A percentile compares a stretch with the other conserved stretches of the same genome.
Evolutionary conservation across 148 eudicot genomes (phyloP).

Genomic region (Rhododendron ovatum): DNA sequence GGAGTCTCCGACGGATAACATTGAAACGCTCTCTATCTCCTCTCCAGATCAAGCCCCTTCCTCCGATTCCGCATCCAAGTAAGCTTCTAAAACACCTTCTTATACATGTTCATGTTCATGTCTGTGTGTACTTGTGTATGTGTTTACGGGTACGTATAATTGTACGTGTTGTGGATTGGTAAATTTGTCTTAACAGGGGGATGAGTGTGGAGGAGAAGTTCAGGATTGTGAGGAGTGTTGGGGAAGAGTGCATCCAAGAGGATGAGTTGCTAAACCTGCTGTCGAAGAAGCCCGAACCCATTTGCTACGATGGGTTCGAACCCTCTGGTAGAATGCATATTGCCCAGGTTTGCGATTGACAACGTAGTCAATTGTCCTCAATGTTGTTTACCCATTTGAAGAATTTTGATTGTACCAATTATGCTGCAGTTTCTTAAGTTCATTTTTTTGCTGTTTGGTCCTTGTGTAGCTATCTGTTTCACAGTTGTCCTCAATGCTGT

Average conservation of each 20-base stretch:
- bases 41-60: conserved; percentile 1
- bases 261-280: conserved; percentile 40
- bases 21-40: neutral
- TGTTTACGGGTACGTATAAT: neutral
- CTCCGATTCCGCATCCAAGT: conserved; percentile 5
- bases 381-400: neutral
- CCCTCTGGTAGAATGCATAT: conserved; percentile 58
- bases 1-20: neutral
- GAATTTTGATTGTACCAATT: neutral
- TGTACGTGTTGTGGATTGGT: neutral
- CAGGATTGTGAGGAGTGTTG: conserved; percentile 41
- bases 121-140: neutral
- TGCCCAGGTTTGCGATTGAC: conserved; percentile 33
- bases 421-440: neutral
- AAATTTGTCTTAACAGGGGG: conserved; percentile 18
- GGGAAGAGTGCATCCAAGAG: conserved; percentile 56
- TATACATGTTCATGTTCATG: neutral
- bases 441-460: neutral
- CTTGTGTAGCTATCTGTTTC: neutral
- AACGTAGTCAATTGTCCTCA: neutral
- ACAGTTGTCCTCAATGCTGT: neutral
- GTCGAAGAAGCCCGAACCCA: conserved; percentile 41
- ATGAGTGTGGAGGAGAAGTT: conserved; percentile 46
- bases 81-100: neutral
- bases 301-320: conserved; percentile 56